Evolutionary conservation across 257 asterid genomes (phyloP).

Genomic region (Ophiorrhiza pumila): DNA sequence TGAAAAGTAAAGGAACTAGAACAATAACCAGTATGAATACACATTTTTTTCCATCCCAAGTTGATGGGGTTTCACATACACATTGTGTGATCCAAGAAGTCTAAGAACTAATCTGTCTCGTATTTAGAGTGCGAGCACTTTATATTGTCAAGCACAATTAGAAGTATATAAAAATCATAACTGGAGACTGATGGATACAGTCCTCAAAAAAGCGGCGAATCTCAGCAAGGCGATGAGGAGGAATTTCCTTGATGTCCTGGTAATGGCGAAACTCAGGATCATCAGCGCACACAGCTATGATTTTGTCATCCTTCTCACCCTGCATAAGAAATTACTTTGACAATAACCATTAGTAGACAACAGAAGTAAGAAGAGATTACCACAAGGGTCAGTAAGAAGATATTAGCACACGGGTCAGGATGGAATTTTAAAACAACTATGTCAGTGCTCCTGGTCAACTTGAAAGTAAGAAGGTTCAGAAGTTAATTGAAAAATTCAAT

Average conservation of each 20-base stretch:
- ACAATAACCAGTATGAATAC: background rate
- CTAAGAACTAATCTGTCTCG: background rate
- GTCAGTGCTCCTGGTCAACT: background rate
- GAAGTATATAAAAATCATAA: background rate
- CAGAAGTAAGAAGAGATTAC: background rate
- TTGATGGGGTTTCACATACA: background rate
- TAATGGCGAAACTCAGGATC: slow-evolving; percentile 85
- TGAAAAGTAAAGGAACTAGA: slow-evolving; percentile 33
- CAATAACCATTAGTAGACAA: background rate
- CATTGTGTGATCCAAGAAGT: background rate
- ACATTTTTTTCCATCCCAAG: too few species aligned
- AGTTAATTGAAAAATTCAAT: background rate
- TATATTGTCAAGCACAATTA: background rate
- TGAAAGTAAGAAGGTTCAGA: background rate
- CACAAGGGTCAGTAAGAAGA: background rate
- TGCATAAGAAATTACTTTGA: slow-evolving; percentile 20
- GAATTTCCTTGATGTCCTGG: slow-evolving; percentile 63
- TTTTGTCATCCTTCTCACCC: slow-evolving; percentile 94
- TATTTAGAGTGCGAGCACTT: background rate
- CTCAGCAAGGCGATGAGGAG: slow-evolving; percentile 93
- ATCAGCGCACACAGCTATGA: slow-evolving; percentile 91
- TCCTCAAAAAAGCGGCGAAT: slow-evolving; percentile 94
- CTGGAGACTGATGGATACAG: slow-evolving; percentile 50
- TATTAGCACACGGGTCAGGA: background rate
- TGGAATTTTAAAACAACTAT: background rate